Evolutionary conservation across 345 rosid genomes (phyloP).

Genomic region (Corymbia maculata): DNA sequence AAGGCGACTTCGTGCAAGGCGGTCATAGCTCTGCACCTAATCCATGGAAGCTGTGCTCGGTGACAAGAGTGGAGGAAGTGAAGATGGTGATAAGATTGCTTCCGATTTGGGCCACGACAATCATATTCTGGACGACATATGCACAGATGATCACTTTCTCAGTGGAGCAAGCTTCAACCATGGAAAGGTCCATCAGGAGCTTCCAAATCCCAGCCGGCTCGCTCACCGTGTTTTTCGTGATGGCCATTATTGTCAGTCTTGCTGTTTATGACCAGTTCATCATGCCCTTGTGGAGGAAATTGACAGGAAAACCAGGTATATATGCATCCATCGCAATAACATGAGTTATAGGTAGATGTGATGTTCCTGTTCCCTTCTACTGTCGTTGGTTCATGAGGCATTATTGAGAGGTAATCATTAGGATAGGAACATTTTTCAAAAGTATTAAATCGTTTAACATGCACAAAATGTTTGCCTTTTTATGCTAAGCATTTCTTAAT

Average conservation of each 20-base stretch:
- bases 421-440: not conserved
- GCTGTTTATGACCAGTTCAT: constrained; percentile 44
- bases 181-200: constrained; percentile 36
- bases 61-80: constrained; percentile 58
- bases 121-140: constrained; percentile 49
- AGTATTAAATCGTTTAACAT: not conserved
- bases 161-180: constrained; percentile 55
- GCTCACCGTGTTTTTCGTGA: constrained; percentile 47
- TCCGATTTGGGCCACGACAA: constrained; percentile 72
- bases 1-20: constrained; percentile 21
- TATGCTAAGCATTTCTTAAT: not conserved
- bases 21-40: constrained; percentile 8
- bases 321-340: not conserved
- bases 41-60: constrained; percentile 52
- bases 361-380: not conserved
- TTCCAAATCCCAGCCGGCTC: constrained; percentile 63
- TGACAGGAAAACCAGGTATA: constrained; percentile 56
- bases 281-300: constrained; percentile 54
- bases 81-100: constrained; percentile 45
- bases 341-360: not conserved
- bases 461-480: not conserved
- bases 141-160: constrained; percentile 66
- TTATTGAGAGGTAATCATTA: not conserved
- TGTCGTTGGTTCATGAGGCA: not conserved
- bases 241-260: constrained; percentile 35